phyloP scores from a whole-genome alignment of 2,329 filamentous ascomycete genomes.

The Berkeleyomyces rouxiae region DNA sequence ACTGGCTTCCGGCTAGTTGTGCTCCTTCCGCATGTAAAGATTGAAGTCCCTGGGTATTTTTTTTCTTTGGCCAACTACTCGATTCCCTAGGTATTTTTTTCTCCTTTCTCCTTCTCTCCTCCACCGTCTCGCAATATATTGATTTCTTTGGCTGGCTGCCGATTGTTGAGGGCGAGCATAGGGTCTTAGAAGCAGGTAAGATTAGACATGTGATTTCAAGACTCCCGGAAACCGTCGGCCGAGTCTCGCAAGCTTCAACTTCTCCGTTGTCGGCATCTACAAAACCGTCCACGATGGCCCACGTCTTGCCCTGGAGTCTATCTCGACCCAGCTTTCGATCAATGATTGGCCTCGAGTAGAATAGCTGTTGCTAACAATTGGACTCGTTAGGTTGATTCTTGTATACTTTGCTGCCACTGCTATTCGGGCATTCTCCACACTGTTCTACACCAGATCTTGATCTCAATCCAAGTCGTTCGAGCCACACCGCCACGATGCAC shows the following conservation, averaged over 20 bases:
- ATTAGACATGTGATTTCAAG: neutral
- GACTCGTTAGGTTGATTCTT: neutral
- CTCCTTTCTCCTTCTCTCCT: neutral
- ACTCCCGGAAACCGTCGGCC: neutral
- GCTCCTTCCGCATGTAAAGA: conserved; percentile 3
- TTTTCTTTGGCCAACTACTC: neutral
- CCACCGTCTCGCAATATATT: neutral
- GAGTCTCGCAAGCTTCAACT: neutral
- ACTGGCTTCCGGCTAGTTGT: neutral
- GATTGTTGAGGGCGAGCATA: neutral
- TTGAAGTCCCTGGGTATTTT: neutral
- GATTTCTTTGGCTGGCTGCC: neutral
- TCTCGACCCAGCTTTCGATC: neutral
- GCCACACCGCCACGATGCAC: conserved; percentile 51
- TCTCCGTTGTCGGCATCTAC: neutral
- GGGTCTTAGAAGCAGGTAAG: neutral
- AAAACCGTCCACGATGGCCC: neutral
- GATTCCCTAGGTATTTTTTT: too few relatives aligned
- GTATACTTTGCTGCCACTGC: neutral
- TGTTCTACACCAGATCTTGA: neutral
- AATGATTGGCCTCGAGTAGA: neutral
- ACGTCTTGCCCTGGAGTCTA: neutral
- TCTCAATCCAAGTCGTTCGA: neutral
- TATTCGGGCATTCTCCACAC: neutral
- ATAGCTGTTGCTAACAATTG: neutral